Conservation (phyloP, 371 early-diverging fungal species). For the Lichtheimia ornata region DNA sequence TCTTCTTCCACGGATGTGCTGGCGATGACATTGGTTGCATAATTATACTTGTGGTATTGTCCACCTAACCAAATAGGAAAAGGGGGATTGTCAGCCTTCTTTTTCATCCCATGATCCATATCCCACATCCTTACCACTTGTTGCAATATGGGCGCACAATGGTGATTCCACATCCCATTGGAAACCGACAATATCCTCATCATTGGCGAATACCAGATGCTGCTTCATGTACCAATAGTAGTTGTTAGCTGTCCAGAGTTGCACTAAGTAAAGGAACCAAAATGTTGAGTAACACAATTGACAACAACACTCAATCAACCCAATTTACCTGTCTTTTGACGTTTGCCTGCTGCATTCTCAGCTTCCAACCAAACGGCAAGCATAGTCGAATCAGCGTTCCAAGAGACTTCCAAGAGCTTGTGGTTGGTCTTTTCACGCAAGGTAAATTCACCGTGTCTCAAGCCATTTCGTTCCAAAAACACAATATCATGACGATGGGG, state of each 20-base stretch:
- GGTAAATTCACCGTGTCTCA: conserved; percentile 92
- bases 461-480: conserved; percentile 94
- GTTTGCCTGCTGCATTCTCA: conserved; percentile 18
- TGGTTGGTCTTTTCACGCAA: conserved; percentile 58
- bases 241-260: conserved; percentile 92
- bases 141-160: conserved; percentile 61
- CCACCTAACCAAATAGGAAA: conserved; percentile 29
- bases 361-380: conserved; percentile 75
- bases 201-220: conserved; percentile 51
- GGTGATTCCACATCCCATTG: conserved; percentile 78
- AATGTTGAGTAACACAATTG: conserved; percentile 88
- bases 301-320: conserved; percentile 31
- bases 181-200: conserved; percentile 44
- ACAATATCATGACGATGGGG: conserved; percentile 88
- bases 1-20: conserved; percentile 55
- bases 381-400: conserved; percentile 89
- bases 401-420: conserved; percentile 64
- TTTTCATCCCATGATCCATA: neutral
- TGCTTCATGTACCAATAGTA: conserved; percentile 97
- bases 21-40: conserved; percentile 57
- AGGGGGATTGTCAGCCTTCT: neutral
- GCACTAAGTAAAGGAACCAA: conserved; percentile 51
- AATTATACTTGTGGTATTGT: conserved; percentile 57
- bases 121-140: conserved; percentile 14
- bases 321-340: conserved; percentile 33